A percentile compares a stretch with the other conserved stretches of the same genome.
Conservation (phyloP, 306 rosid species). For the Rubus idaeus region DNA sequence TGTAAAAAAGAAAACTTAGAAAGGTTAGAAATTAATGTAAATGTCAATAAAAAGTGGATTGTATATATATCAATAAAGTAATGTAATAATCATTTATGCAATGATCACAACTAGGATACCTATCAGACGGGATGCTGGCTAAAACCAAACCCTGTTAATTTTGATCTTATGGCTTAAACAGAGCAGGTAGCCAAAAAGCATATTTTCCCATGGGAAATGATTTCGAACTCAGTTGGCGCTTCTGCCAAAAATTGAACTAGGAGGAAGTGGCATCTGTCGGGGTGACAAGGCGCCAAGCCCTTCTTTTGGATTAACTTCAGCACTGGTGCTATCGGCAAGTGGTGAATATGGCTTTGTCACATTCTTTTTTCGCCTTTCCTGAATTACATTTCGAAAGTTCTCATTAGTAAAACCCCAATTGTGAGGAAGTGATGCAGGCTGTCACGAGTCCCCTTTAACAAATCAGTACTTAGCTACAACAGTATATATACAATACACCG, state of each 20-base stretch:
- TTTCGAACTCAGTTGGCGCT: conserved; percentile 27
- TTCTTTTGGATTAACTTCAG: conserved; percentile 55
- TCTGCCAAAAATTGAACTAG: conserved; percentile 76
- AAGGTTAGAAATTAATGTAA: background rate
- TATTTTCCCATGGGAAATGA: conserved; percentile 6
- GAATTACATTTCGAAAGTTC: conserved; percentile 25
- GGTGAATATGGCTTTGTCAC: conserved; percentile 85
- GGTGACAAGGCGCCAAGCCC: conserved; percentile 46
- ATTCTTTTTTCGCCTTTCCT: conserved; percentile 51
- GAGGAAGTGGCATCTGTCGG: conserved; percentile 54
- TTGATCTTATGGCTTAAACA: background rate
- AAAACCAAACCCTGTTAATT: background rate
- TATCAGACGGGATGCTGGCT: background rate
- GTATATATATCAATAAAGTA: background rate
- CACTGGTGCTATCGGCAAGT: conserved; percentile 42
- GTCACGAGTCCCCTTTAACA: background rate
- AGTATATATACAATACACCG: background rate
- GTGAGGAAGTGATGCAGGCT: background rate
- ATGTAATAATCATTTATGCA: background rate
- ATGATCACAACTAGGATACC: background rate
- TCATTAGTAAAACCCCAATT: conserved; percentile 12
- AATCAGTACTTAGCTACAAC: background rate
- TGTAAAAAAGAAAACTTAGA: background rate
- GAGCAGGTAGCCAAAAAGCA: conserved; percentile 1
- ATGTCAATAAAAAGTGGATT: background rate